These are phyloP conservation scores for Linnemannia hyalina DNA, from an alignment of 192 early-diverging fungal species.

Conservation along the genomic window DNA sequence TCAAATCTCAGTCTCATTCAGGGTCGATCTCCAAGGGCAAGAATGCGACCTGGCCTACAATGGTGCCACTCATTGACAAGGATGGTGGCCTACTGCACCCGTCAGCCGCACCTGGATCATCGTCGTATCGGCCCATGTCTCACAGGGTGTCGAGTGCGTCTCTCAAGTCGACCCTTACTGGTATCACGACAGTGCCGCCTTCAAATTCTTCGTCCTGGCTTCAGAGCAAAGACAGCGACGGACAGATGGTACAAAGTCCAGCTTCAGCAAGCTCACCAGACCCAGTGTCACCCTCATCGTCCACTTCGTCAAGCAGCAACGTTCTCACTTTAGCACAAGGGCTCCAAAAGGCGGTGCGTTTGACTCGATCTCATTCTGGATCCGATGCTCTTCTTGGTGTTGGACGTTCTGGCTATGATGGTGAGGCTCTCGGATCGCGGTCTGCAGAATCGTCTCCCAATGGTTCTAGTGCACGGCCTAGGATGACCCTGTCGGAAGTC, in stretches of 20 bases:
- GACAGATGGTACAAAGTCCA: not conserved
- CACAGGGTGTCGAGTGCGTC: conserved; percentile 25
- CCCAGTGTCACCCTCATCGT: conserved; percentile 11
- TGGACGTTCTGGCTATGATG: not conserved
- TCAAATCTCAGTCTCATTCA: conserved; percentile 31
- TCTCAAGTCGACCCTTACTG: not conserved
- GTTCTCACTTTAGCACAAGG: conserved; percentile 30
- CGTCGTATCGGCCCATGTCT: conserved; percentile 5
- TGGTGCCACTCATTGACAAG: not conserved
- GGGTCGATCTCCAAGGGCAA: conserved; percentile 33
- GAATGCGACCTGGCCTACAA: conserved; percentile 20
- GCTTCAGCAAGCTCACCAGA: not conserved
- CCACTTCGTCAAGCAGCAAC: conserved; percentile 11
- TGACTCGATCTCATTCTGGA: conserved; percentile 13
- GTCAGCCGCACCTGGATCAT: not conserved
- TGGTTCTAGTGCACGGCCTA: not conserved
- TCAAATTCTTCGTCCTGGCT: not conserved
- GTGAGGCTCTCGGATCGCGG: not conserved
- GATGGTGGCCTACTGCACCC: conserved; percentile 6
- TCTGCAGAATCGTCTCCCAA: not conserved
- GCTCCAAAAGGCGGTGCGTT: conserved; percentile 27
- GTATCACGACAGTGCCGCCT: not conserved
- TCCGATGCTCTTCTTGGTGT: not conserved
- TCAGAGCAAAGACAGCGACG: conserved; percentile 7
- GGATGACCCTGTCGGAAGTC: conserved; percentile 24